Base-by-base conservation (phyloP, 2,329 filamentous ascomycete genomes). In the Ophiognomonia clavigignenti-juglandacearum region DNA sequence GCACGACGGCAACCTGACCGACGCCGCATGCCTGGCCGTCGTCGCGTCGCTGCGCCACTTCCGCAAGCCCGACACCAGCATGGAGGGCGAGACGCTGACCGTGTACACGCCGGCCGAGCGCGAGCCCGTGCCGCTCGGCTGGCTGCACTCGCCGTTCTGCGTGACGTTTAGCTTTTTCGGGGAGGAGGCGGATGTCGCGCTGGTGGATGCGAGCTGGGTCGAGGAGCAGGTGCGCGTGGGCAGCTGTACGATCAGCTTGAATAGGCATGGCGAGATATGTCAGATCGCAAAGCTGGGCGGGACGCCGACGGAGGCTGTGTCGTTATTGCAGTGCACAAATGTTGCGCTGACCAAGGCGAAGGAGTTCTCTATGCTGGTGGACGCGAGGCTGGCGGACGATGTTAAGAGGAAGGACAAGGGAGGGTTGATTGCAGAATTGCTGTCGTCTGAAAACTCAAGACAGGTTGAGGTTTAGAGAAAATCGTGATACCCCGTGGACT, bases 251-350 rank as follows among this genome's bases (percentile, higher is more conserved):
- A 80, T 97, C 59, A 92, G 88, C 46, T 77, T 96, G 66, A 96
- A 96, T 67, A 83, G 82, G 61, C 86, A 91, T 60, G 91, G 91
- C 20, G 91, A 96, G 70, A 80, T 96, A 34, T 95, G 90, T 59
- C 88, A 95, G 66, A 80, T 96, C 51, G 85, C 90, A 24, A 98
- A 98, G 71, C 80, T 93, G 49, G 91, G 92, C 20, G 93, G 93
- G 22, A 77, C 80, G 18, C 79, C 90, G 1, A 79, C 96, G 11
- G 88, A 96, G 63, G 90, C 91, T 2, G 71, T 91, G 51, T 73
- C 78, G 27, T 69, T 97, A 56, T 71, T 98, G 55, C 80, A 83
- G 57, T 95, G 88, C 67, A 83, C 86, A 2, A 82, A 78, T 46
- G 68, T 84, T 48, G 90, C 91, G 10, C 65, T 92, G 62, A 74